Evolutionary conservation across 768 basidiomycete genomes (phyloP), one percentile per base, ranked within the genome.

Genomic region (Panaeolus cyanescens): DNA sequence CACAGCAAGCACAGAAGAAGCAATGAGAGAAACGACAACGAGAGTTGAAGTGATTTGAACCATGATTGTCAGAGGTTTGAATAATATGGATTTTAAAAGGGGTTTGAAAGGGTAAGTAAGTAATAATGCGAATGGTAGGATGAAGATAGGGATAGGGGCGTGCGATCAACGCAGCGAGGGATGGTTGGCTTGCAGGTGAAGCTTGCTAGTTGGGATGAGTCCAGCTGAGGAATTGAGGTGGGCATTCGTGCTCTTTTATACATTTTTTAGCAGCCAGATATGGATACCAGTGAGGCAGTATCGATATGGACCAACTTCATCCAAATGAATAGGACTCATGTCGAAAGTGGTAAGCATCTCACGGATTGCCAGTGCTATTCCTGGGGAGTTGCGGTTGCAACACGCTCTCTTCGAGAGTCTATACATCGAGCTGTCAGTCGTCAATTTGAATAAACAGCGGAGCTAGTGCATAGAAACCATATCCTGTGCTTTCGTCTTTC

Each of bases 211-310:
- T 10, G 36, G 42, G 50, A 32, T 62, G 64, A 65, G 64, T 59
- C 64, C 64, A 65, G 64, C 64, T 65, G 61, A 58, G 45, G 64
- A 62, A 60, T 56, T 8, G 6, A 42, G 12, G 39, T 20, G 39
- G 19, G 19, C 12, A 42, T 42, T 9, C 5, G 22, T 5, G 19
- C 39, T 22, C 22, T 20, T 42, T 42, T 42, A 42, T 42, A 42
- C 39, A 42, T 2, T 8, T 42, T 42, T 22, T 42, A 20, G 9
- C 8, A 39, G 3, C 39, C 39, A 42, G 39, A 42, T 42, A 42
- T 42, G 39, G 39, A 22, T 42, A 22, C 39, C 39, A 20, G 3
- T 42, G n/a, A 42, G 39, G n/a, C 39, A 20, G 39, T 42, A 20
- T 42, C 19, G 39, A 42, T 42, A 42, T 42, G 19, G 5, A 42